Base-by-base conservation (phyloP, 768 basidiomycete species). In the Leccinum imitatum region DNA sequence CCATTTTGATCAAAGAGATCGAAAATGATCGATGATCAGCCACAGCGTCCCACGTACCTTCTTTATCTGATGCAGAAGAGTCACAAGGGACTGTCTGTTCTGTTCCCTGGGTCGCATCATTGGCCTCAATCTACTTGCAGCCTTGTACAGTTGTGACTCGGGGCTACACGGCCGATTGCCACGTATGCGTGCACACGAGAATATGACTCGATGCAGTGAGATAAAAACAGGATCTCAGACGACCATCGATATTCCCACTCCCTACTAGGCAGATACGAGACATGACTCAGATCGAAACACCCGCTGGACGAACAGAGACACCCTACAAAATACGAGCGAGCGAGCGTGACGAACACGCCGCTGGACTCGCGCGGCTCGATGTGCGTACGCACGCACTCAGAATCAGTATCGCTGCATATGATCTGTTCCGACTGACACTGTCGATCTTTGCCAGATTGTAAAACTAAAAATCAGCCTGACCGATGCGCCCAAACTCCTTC, bases 401-500 rank as follows among this genome's bases (percentile, higher is more conserved):
- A 15, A 50, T 30, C 15, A 27, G 47, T 50, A 3, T n/a, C 23
- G 23, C 25, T 19, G 33, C 33, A 33, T 33, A 33, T 33, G n/a
- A 47, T 55, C 30, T 11, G n/a, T 21, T 19, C 23, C n/a, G 21
- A n/a, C 25, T 31, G 17, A 31, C 21, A 21, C 47, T 19, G 1
- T 3, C 21, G 4, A 33, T 30, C 13, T 30, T 4, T 15, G 19
- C 25, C 57, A 90, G 89, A 79, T 84, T 2, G 82, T 85, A 6
- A 83, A 78, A 63, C 73, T 91, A 11, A 77, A 71, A 6, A 68
- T 89, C 3, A 80, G 68, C 11, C 75, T 77, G 46, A 76, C 83
- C 1, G 70, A 79, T 4, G 68, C 75, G 3, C 75, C 82, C 10
- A 89, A 87, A 70, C 71, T 78, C 1, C 61, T 90, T 1, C 83